Conservation (phyloP, 2,329 filamentous ascomycete genomes). For the Colletotrichum somersetense region DNA sequence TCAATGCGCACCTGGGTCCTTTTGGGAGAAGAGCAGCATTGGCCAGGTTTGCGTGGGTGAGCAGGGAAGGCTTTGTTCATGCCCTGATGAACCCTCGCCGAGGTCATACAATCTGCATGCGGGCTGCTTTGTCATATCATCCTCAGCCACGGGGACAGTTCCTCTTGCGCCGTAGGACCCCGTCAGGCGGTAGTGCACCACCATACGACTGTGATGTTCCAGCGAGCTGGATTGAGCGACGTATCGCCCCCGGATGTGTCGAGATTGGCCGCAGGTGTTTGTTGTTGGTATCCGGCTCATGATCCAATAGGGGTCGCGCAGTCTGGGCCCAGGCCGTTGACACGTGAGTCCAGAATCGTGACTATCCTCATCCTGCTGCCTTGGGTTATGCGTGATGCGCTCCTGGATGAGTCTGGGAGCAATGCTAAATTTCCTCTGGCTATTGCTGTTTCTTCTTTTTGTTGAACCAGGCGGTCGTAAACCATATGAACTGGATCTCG, state of each 20-base stretch:
- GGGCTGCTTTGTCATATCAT: background rate
- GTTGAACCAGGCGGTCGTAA: background rate
- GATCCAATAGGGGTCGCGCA: background rate
- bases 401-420: background rate
- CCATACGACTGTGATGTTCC: background rate
- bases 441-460: background rate
- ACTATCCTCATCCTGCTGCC: too few species aligned
- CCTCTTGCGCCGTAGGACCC: background rate
- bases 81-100: background rate
- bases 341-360: too few species aligned
- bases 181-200: background rate
- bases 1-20: conserved; percentile 9
- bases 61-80: conserved; percentile 2
- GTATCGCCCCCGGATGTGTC: conserved; percentile 1
- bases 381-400: background rate
- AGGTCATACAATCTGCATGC: conserved; percentile 4
- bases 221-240: background rate
- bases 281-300: background rate
- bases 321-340: background rate
- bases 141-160: background rate
- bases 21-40: conserved; percentile 5
- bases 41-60: background rate
- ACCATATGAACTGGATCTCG: background rate
- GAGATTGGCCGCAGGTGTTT: background rate
- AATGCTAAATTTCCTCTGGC: background rate